phyloP scores from a whole-genome alignment of 768 basidiomycete species.

The Naganishia randhawae region DNA sequence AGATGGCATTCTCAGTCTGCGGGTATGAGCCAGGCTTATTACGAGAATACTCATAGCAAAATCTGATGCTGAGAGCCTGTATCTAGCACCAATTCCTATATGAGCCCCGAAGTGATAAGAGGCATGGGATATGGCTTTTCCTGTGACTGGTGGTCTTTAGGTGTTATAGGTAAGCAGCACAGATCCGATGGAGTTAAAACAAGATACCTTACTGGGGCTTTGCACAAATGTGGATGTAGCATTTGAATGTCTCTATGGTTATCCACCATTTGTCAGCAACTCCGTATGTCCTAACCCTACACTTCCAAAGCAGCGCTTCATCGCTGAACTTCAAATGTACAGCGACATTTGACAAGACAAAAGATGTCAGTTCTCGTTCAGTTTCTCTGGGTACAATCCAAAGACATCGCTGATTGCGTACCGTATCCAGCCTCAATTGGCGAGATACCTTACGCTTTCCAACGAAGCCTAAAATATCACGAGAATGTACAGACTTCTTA shows the following conservation, averaged over 20 bases:
- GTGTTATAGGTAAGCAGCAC: conserved; percentile 64
- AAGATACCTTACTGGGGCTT: background rate
- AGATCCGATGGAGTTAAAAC: background rate
- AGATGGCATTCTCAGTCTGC: conserved; percentile 59
- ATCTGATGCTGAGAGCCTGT: conserved; percentile 19
- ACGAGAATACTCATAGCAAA: too few relatives aligned
- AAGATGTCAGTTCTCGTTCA: conserved; percentile 60
- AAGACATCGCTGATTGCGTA: background rate
- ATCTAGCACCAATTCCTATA: conserved; percentile 49
- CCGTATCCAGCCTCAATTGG: conserved; percentile 68
- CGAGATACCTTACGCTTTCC: conserved; percentile 83
- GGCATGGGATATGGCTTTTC: conserved; percentile 77
- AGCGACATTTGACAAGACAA: conserved; percentile 84
- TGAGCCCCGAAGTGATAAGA: conserved; percentile 52
- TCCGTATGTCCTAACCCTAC: conserved; percentile 17
- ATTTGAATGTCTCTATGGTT: conserved; percentile 92
- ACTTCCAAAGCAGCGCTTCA: background rate
- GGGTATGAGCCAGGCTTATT: too few relatives aligned
- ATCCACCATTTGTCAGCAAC: conserved; percentile 92
- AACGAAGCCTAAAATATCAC: conserved; percentile 72
- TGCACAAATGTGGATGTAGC: conserved; percentile 44
- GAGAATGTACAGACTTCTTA: conserved; percentile 83
- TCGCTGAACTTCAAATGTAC: conserved; percentile 52
- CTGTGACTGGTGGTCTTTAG: conserved; percentile 98
- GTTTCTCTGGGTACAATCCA: background rate